Evolutionary conservation across 208 protist genomes (phyloP).

Genomic region (Wallacemonas collosoma): DNA sequence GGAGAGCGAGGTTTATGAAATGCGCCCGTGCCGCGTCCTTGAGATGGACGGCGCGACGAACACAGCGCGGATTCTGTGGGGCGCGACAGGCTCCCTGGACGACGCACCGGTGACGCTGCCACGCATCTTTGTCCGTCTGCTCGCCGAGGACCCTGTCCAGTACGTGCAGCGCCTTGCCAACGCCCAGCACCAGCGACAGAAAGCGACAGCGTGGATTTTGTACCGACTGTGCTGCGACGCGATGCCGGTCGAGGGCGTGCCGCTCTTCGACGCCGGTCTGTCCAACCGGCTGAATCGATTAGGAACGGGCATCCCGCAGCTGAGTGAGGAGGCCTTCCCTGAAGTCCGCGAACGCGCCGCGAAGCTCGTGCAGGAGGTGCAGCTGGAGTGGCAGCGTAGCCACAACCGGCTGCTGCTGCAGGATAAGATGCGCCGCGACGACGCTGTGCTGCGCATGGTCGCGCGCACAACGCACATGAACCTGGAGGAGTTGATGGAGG

Average conservation of each 20-base stretch:
- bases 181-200: slow-evolving; percentile 81
- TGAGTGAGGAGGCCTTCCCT: slow-evolving; percentile 69
- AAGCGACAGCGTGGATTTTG: slow-evolving; percentile 88
- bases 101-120: slow-evolving; percentile 41
- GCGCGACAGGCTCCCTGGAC: slow-evolving; percentile 22
- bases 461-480: slow-evolving; percentile 79
- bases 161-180: slow-evolving; percentile 86
- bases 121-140: slow-evolving; percentile 85
- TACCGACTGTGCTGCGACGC: slow-evolving; percentile 93
- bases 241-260: slow-evolving; percentile 86
- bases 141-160: slow-evolving; percentile 90
- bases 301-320: slow-evolving; percentile 86
- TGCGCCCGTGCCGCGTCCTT: slow-evolving; percentile 86
- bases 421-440: slow-evolving; percentile 78
- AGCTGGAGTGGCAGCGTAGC: slow-evolving; percentile 87
- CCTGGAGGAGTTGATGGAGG: slow-evolving; percentile 79
- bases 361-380: slow-evolving; percentile 84
- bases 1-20: slow-evolving; percentile 39
- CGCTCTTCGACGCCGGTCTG: slow-evolving; percentile 61
- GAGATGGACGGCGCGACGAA: slow-evolving; percentile 76
- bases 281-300: slow-evolving; percentile 65
- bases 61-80: slow-evolving; percentile 75
- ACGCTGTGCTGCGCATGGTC: slow-evolving; percentile 81
- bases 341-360: slow-evolving; percentile 74
- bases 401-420: slow-evolving; percentile 93